Evolutionary conservation across 768 basidiomycete genomes (phyloP), one percentile per base, ranked within the genome.

Genomic region (Lentinula boryana): DNA sequence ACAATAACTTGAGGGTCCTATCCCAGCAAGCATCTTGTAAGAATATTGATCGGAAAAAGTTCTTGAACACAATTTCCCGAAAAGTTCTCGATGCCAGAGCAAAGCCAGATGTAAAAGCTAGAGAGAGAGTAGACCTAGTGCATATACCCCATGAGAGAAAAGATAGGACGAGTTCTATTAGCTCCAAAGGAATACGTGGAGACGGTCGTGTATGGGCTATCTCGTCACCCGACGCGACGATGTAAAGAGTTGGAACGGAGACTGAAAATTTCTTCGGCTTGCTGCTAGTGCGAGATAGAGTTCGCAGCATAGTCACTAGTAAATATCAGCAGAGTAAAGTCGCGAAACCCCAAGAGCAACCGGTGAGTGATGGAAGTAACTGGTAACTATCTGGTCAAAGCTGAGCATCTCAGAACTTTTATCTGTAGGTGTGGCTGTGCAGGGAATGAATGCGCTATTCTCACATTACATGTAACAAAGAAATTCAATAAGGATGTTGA

Each of bases 31-130:
- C 15, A 70, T 66, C 41, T 59, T 66, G 12, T 63, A 59, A 40
- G 67, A 66, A 10, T 48, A 49, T 32, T 1, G 27, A 35, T 36
- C 54, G 48, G 35, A 65, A 50, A 66, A 72, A 71, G 57, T 66
- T 71, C 66, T 77, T 77, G 56, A 84, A 63, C 58, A 74, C 69
- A 36, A 84, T 70, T 33, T 68, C 68, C 33, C 84, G 76, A 65
- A 84, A 70, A 31, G 67, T 68, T 18, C 67, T 72, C 8, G 76
- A 84, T 18, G 74, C 75, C 31, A 78, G 68, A 16, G 77, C 75
- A 38, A 80, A 48, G 21, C 46, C 70, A 7, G 79, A 64, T 7
- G 65, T 65, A 44, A 84, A 75, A 35, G 63, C 63, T 60, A 79
- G 79, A 27, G 68, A 65, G 13, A 21, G 48, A 4, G 53, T 36